A percentile compares a stretch with the other conserved stretches of the same genome.
These are phyloP conservation scores for Sungouiozyma ichnusensis DNA, from an alignment of 805 yeast species.

Conservation along the genomic window DNA sequence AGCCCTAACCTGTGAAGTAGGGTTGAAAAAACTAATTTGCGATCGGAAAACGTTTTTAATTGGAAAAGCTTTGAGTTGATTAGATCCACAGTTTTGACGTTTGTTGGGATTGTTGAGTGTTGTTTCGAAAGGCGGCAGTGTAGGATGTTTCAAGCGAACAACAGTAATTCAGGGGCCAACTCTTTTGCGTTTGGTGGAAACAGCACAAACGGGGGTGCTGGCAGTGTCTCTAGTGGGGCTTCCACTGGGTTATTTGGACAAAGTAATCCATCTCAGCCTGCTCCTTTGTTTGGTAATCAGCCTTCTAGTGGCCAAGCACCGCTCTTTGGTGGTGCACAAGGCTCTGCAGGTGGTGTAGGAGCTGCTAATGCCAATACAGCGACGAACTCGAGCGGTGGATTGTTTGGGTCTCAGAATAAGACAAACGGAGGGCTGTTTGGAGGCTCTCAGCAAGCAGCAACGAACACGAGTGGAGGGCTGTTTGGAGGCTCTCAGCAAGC, in stretches of 20 bases:
- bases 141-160: not conserved
- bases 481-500: conserved; percentile 17
- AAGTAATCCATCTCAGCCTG: conserved; percentile 4
- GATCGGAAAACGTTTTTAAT: too few relatives aligned
- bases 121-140: too few relatives aligned
- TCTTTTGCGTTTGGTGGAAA: conserved; percentile 17
- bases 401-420: conserved; percentile 9
- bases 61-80: too few relatives aligned
- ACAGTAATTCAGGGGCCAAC: not conserved
- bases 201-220: conserved; percentile 4
- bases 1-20: too few relatives aligned
- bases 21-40: too few relatives aligned
- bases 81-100: too few relatives aligned
- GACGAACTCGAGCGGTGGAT: conserved; percentile 5
- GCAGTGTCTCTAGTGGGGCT: too few relatives aligned
- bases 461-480: conserved; percentile 11
- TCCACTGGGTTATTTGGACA: conserved; percentile 21
- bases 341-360: not conserved
- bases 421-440: conserved; percentile 26
- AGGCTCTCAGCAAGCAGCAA: conserved; percentile 3
- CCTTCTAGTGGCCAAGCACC: conserved; percentile 3
- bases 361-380: conserved; percentile 5
- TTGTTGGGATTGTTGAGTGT: too few relatives aligned
- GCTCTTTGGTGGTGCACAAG: not conserved
- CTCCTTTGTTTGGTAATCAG: conserved; percentile 11